Evolutionary conservation across 352 stramenopile species (phyloP).

Genomic region (Pythium angustatum): DNA sequence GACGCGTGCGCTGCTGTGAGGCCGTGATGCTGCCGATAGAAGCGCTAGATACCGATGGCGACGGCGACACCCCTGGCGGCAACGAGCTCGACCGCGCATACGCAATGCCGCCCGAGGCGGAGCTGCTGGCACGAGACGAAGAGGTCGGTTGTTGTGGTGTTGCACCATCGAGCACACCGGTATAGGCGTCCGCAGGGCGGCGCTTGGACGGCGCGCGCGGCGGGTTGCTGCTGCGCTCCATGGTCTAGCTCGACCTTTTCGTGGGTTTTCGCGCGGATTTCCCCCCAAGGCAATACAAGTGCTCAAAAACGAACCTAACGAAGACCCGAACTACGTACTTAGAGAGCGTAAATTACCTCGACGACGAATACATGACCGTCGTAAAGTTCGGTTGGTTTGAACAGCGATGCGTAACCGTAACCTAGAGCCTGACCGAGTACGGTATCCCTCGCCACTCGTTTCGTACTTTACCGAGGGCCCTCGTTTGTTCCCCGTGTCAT

Average conservation of each 20-base stretch:
- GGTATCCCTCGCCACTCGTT: conserved; percentile 23
- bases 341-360: conserved; percentile 11
- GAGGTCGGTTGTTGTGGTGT: background rate
- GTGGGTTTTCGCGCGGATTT: conserved; percentile 8
- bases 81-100: conserved; percentile 18
- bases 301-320: background rate
- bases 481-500: background rate
- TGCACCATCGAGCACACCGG: conserved; percentile 3
- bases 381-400: background rate
- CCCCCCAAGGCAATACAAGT: background rate
- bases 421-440: background rate
- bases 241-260: conserved; percentile 2
- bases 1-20: conserved; percentile 2
- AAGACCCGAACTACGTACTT: background rate
- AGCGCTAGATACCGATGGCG: too few relatives aligned
- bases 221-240: conserved; percentile 29
- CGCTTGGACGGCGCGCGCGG: conserved; percentile 35
- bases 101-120: background rate
- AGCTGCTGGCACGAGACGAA: background rate
- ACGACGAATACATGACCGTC: background rate
- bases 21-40: background rate
- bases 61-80: conserved; percentile 2
- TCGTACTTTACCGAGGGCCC: conserved; percentile 34
- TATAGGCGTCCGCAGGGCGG: conserved; percentile 20
- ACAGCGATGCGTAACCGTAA: background rate